Base-by-base conservation (phyloP, 148 eudicot genomes). In the Fagopyrum tataricum region DNA sequence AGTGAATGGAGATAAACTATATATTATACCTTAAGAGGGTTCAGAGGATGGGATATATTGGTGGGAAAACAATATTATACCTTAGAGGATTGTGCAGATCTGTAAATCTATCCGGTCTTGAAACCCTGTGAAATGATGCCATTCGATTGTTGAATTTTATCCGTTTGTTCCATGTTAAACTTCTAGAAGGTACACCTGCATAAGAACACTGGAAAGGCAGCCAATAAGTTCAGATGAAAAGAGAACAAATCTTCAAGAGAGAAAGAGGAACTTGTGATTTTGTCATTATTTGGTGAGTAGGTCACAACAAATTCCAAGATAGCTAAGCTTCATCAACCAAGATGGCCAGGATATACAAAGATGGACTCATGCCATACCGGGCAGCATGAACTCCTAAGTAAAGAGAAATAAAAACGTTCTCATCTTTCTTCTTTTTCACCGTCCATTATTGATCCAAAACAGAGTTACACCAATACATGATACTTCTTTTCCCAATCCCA, bases 181-280 rank as follows among this genome's bases (percentile, higher is more conserved):
- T 77, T 77, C 81, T 81, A 44, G 78, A 75, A 67, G 86, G 79
- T 64, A 80, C 61, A 56, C 73, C 77, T 74, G 77, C 81, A 81
- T 59, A 74, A 75, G 84, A 82, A 82, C 85, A 87, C 93, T 88
- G 80, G 76, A 73, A 64, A 72, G 61, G 44, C 69, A 37, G 43
- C 44, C 69, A 64, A 13, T 64, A 15, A 64, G 69, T 64, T 64
- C 43, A 64, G 69, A 64, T 31, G 20, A 61, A 31, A 41, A 26
- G 18, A 2, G n/a, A 61, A 61, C 4, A 61, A 17, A 61, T 26
- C 17, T 61, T 14, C 40, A 61, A 61, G 24, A 24, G 14, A 31
- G 24, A 31, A 61, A 31, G 40, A 21, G 42, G 31, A 61, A 53
- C 26, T 5, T 61, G 14, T 31, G 41, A 31, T 56, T 56, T 4